phyloP scores from a whole-genome alignment of 2,329 filamentous ascomycete genomes.

The Chrysoporthe puriensis region DNA sequence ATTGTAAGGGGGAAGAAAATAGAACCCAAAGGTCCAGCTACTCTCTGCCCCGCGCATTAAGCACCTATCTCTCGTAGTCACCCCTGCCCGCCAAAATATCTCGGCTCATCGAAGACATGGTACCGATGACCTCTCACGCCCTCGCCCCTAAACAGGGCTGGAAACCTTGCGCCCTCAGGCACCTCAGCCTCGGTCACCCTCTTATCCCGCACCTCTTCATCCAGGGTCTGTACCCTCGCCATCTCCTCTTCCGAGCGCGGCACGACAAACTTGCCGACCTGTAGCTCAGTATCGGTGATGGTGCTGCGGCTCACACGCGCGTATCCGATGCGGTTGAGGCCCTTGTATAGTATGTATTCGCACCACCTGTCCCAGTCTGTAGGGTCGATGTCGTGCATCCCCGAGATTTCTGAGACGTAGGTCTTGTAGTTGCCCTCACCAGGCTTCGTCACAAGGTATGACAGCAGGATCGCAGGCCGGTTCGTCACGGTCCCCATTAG shows the following conservation, averaged over 20 bases:
- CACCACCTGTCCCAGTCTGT: constrained; percentile 98
- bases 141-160: constrained; percentile 78
- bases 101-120: constrained; percentile 92
- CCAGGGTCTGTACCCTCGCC: constrained; percentile 35
- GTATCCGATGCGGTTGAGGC: constrained; percentile 82
- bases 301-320: constrained; percentile 85
- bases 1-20: neutral
- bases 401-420: constrained; percentile 82
- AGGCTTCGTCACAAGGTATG: constrained; percentile 90
- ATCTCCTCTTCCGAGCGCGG: constrained; percentile 68
- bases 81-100: constrained; percentile 58
- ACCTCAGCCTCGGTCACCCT: constrained; percentile 73
- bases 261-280: constrained; percentile 93
- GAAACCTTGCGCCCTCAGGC: constrained; percentile 79
- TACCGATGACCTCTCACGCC: constrained; percentile 90
- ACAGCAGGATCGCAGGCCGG: constrained; percentile 82
- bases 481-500: constrained; percentile 78
- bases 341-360: constrained; percentile 97
- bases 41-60: constrained; percentile 1
- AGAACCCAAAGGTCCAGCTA: neutral
- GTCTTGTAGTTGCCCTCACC: constrained; percentile 95
- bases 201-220: constrained; percentile 58
- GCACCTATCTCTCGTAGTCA: neutral
- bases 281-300: constrained; percentile 96
- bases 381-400: constrained; percentile 94